Percentiles rank a stretch among this genome's conserved stretches.
phyloP scores from a whole-genome alignment of 2,329 filamentous ascomycete genomes.

The Elsinoe fawcettii region DNA sequence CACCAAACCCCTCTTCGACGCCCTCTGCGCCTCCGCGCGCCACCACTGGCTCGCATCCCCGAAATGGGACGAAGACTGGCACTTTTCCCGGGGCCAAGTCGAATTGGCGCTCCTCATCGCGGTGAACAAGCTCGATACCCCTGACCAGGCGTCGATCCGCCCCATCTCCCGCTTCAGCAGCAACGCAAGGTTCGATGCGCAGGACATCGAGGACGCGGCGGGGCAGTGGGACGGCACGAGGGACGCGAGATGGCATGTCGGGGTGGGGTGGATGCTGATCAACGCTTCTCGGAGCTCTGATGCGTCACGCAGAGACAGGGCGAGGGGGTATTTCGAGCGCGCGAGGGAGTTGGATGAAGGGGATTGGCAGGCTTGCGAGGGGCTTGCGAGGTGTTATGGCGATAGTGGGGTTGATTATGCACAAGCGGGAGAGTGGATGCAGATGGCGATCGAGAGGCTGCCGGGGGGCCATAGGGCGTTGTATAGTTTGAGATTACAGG shows the following conservation, averaged over 20 bases:
- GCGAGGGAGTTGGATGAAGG: neutral
- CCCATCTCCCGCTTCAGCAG: neutral
- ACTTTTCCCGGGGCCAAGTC: neutral
- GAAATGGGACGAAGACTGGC: neutral
- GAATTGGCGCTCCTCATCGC: neutral
- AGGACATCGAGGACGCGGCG: neutral
- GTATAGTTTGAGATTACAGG: neutral
- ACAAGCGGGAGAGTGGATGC: neutral
- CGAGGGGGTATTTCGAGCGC: neutral
- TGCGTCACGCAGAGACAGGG: neutral
- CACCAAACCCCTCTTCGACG: neutral
- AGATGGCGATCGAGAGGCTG: neutral
- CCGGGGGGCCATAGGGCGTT: neutral
- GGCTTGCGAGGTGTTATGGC: neutral
- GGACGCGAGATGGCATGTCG: neutral
- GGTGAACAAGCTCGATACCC: neutral
- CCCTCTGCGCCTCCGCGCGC: neutral
- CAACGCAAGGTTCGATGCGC: neutral
- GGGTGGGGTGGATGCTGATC: constrained; percentile 2
- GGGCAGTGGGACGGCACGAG: neutral
- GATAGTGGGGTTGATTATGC: neutral
- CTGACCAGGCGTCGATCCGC: neutral
- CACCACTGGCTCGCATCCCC: neutral
- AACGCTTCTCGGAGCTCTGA: neutral
- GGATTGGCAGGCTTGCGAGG: neutral